Conservation (phyloP, 2,329 filamentous ascomycete species). For the Tolypocladium cylindrosporum region DNA sequence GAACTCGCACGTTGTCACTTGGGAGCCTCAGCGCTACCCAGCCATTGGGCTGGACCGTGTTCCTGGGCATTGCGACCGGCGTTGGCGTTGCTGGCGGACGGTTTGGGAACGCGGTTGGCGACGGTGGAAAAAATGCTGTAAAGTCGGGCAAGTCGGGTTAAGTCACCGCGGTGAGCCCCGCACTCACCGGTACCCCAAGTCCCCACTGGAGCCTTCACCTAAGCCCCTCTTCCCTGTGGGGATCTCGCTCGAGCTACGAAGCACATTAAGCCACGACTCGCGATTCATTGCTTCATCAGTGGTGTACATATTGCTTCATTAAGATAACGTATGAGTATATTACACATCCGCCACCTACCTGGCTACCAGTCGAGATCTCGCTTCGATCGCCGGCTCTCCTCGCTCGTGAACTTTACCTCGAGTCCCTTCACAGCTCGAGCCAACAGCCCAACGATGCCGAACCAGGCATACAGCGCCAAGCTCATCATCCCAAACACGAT, state of each 20-base stretch:
- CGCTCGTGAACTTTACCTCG: neutral
- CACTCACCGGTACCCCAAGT: conserved; percentile 1
- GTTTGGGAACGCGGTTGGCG: neutral
- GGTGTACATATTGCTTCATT: neutral
- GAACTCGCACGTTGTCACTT: conserved; percentile 45
- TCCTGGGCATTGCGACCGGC: conserved; percentile 16
- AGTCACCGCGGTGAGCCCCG: conserved; percentile 22
- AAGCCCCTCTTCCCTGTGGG: neutral
- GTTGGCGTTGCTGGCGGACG: neutral
- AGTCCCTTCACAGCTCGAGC: neutral
- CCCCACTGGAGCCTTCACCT: conserved; percentile 3
- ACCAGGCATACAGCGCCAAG: conserved; percentile 13
- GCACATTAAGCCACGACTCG: too few species aligned
- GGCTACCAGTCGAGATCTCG: neutral
- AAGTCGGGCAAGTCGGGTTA: neutral
- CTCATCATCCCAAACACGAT: conserved; percentile 24
- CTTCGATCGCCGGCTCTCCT: neutral
- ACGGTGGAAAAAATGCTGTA: conserved; percentile 5
- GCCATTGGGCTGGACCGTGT: conserved; percentile 38
- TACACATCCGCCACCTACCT: neutral
- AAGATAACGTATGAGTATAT: neutral
- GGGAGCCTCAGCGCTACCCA: conserved; percentile 53
- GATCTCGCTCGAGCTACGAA: too few species aligned
- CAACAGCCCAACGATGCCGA: conserved; percentile 5
- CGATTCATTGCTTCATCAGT: neutral